phyloP scores from a whole-genome alignment of 257 asterid genomes.

The Avicennia marina region DNA sequence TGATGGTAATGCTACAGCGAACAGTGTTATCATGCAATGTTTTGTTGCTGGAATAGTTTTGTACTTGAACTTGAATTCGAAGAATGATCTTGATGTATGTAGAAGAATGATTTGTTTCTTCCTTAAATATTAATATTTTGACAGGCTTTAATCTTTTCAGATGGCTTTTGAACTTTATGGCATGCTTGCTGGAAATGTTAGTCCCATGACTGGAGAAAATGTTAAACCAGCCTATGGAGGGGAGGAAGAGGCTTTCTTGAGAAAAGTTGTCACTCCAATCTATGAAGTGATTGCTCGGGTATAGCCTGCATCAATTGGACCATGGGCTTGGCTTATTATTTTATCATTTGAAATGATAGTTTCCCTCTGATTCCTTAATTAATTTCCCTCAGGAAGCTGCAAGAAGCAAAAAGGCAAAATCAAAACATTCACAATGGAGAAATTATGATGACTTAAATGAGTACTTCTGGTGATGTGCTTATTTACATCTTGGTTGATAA shows the following conservation, averaged over 20 bases:
- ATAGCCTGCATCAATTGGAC: conserved; percentile 20
- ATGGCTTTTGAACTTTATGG: conserved; percentile 99
- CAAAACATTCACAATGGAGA: conserved; percentile 99
- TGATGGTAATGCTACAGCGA: too few species aligned
- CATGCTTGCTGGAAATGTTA: conserved; percentile 98
- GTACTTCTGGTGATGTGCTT: conserved; percentile 71
- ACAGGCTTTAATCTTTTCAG: conserved; percentile 31
- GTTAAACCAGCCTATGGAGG: conserved; percentile 99
- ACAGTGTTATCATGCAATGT: too few species aligned
- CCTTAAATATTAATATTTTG: background rate
- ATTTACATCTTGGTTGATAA: conserved; percentile 11
- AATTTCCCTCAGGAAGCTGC: conserved; percentile 66
- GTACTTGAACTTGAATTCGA: too few species aligned
- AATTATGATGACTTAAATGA: conserved; percentile 96
- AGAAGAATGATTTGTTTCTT: too few species aligned
- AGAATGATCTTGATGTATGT: too few species aligned
- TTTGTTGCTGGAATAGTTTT: too few species aligned
- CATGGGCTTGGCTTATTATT: conserved; percentile 1
- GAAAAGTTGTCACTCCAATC: conserved; percentile 90
- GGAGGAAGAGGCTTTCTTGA: conserved; percentile 92
- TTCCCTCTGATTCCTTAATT: background rate
- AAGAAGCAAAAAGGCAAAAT: conserved; percentile 75
- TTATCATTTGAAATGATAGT: background rate
- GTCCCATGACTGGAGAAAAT: conserved; percentile 97
- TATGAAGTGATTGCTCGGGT: conserved; percentile 95